A percentile compares a stretch with the other conserved stretches of the same genome.
Conservation (phyloP, 352 stramenopile species). For the Halophytophthora batemanensis region DNA sequence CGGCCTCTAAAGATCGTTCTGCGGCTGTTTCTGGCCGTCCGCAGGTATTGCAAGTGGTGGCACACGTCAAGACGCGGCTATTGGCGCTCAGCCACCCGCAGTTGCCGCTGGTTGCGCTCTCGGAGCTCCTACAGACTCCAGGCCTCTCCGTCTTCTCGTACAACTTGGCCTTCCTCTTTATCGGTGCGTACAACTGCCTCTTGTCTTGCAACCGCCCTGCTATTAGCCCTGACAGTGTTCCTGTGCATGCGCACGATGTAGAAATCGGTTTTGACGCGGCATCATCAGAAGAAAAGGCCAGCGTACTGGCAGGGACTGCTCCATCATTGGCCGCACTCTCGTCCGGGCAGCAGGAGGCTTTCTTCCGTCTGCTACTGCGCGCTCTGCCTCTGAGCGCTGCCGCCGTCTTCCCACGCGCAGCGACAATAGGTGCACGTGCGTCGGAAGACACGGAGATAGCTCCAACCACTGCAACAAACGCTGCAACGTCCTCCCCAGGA, state of each 20-base stretch:
- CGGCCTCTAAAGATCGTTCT: not conserved
- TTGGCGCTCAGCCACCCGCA: slow-evolving; percentile 41
- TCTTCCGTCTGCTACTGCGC: slow-evolving; percentile 60
- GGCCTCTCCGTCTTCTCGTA: slow-evolving; percentile 52
- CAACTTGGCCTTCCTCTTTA: slow-evolving; percentile 75
- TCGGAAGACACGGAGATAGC: slow-evolving; percentile 1
- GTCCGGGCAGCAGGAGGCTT: slow-evolving; percentile 49
- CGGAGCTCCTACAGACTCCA: slow-evolving; percentile 32
- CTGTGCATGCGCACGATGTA: slow-evolving; percentile 9
- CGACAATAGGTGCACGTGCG: not conserved
- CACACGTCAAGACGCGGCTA: slow-evolving; percentile 72
- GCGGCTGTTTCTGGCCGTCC: not conserved
- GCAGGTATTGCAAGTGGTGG: slow-evolving; percentile 70
- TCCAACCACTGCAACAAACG: not conserved
- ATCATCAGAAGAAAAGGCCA: slow-evolving; percentile 36
- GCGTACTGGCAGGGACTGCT: slow-evolving; percentile 34
- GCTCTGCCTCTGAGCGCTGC: slow-evolving; percentile 37
- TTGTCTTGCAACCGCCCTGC: not conserved
- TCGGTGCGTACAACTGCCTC: slow-evolving; percentile 31
- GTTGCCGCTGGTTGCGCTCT: slow-evolving; percentile 53
- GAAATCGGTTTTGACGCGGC: slow-evolving; percentile 65
- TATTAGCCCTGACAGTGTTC: not conserved
- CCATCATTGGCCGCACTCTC: slow-evolving; percentile 30
- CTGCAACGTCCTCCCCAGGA: no score
- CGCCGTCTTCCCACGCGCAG: slow-evolving; percentile 11